Conservation (phyloP, 2,329 filamentous ascomycete genomes). For the Fonsecaea monophora region DNA sequence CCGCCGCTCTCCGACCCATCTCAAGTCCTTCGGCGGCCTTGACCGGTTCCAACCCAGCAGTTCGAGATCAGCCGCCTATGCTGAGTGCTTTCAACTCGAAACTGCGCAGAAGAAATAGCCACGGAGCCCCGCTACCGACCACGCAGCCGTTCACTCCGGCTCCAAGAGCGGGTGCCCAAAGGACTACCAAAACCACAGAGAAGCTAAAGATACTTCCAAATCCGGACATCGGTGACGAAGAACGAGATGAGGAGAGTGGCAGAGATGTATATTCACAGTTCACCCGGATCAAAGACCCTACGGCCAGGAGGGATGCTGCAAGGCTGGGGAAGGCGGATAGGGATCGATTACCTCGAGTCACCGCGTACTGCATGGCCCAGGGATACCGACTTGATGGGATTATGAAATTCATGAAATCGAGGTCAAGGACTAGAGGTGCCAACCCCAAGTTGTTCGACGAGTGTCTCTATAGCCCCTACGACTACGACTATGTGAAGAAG, state of each 20-base stretch:
- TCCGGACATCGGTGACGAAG: conserved; percentile 79
- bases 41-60: conserved; percentile 41
- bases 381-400: conserved; percentile 88
- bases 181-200: conserved; percentile 93
- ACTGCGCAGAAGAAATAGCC: conserved; percentile 83
- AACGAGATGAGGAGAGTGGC: conserved; percentile 84
- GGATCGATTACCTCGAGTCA: conserved; percentile 84
- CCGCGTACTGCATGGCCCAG: conserved; percentile 94
- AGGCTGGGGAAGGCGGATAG: conserved; percentile 91
- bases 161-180: conserved; percentile 87
- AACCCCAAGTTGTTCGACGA: conserved; percentile 95
- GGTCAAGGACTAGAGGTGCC: conserved; percentile 76
- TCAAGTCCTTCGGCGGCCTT: conserved; percentile 49
- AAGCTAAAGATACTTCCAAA: conserved; percentile 97
- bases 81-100: conserved; percentile 86
- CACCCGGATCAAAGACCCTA: conserved; percentile 95
- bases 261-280: conserved; percentile 98
- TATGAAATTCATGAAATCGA: conserved; percentile 88
- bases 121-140: conserved; percentile 64
- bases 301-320: conserved; percentile 87
- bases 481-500: conserved; percentile 66
- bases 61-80: conserved; percentile 60
- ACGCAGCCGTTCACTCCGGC: conserved; percentile 50
- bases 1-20: conserved; percentile 52
- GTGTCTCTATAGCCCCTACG: conserved; percentile 95